Evolutionary conservation across 2,329 filamentous ascomycete species (phyloP).

Genomic region (Nectriaceae sp.): DNA sequence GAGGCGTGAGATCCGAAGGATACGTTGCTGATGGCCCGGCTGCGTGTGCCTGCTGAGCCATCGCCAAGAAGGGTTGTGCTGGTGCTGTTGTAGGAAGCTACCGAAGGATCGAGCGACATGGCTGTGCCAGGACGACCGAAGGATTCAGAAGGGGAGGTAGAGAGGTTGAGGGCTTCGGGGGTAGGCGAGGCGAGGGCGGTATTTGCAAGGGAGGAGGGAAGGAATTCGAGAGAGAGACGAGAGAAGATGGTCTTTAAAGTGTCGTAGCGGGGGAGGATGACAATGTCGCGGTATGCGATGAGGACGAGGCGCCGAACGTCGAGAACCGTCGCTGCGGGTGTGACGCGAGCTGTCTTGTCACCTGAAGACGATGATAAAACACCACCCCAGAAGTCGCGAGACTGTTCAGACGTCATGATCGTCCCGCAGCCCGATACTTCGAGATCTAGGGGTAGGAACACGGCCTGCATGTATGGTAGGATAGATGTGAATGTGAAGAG

Average conservation of each 20-base stretch:
- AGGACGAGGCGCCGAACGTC: slow-evolving; percentile 90
- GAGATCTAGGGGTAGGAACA: slow-evolving; percentile 89
- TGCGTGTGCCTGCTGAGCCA: slow-evolving; percentile 60
- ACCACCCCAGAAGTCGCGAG: slow-evolving; percentile 87
- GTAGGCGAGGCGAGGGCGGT: slow-evolving; percentile 56
- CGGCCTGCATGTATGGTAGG: slow-evolving; percentile 90
- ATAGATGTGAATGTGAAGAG: slow-evolving; percentile 88
- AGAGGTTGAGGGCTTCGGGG: slow-evolving; percentile 48
- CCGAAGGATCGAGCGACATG: slow-evolving; percentile 70
- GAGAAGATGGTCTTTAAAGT: slow-evolving; percentile 88
- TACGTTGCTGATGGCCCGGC: slow-evolving; percentile 85
- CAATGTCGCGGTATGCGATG: slow-evolving; percentile 81
- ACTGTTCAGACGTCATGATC: slow-evolving; percentile 76
- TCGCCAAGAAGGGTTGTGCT: slow-evolving; percentile 78
- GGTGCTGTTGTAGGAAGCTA: slow-evolving; percentile 79
- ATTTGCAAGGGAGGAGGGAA: slow-evolving; percentile 55
- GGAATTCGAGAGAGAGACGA: slow-evolving; percentile 80
- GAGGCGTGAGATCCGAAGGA: slow-evolving; percentile 60
- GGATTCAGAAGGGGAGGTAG: slow-evolving; percentile 53
- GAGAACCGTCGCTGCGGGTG: slow-evolving; percentile 57
- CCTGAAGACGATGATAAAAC: slow-evolving; percentile 48
- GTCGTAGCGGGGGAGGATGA: slow-evolving; percentile 88
- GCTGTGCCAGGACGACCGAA: slow-evolving; percentile 69
- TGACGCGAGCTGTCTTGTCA: slow-evolving; percentile 43
- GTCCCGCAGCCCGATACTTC: slow-evolving; percentile 86